Evolutionary conservation across 1,139 yeast genomes (phyloP), one percentile per base, ranked within the genome.

Genomic region (Yamadazyma diddensiae): DNA sequence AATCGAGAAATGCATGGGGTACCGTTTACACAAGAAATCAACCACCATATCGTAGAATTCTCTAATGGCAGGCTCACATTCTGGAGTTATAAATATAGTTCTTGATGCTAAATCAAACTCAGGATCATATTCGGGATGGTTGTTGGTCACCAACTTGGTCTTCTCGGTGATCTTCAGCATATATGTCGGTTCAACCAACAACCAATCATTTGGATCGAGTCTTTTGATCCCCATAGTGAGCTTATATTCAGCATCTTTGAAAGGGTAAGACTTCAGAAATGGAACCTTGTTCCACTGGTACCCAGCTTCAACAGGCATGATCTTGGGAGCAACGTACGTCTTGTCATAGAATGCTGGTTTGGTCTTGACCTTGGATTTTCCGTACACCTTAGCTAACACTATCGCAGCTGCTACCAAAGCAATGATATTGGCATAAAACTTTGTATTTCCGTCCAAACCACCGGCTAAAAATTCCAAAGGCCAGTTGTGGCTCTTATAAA

Each of bases 221-320:
- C 63, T 68, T 37, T 66, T 68, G 34, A 83, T 70, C 0, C 84
- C 90, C 85, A 83, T 78, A 4, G 82, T 82, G 57, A 83, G 59
- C 42, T 73, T 75, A 49, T 79, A 82, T 24, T 62, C 66, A 3
- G 80, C 82, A 33, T 74, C 70, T 48, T 77, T 78, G 62, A 78
- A 55, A 3, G 58, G 59, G 28, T 38, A 52, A 3, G 51, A 45
- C 30, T 45, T 50, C 20, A 45, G 20, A 1, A 50, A 40, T 5
- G 40, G 42, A 4, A 32, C 37, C 13, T 39, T 30, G 8, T 48
- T 38, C 57, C 56, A 52, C n/a, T 37, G 28, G 22, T 52, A 53
- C 14, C 35, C 40, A 4, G 33, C 13, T 0, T 38, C 39, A 2
- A 51, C 53, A 3, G 55, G 38, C 6, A 32, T 26, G 11, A 50